Evolutionary conservation across 129 eudicot species (phyloP).

Genomic region (Arctium lappa): DNA sequence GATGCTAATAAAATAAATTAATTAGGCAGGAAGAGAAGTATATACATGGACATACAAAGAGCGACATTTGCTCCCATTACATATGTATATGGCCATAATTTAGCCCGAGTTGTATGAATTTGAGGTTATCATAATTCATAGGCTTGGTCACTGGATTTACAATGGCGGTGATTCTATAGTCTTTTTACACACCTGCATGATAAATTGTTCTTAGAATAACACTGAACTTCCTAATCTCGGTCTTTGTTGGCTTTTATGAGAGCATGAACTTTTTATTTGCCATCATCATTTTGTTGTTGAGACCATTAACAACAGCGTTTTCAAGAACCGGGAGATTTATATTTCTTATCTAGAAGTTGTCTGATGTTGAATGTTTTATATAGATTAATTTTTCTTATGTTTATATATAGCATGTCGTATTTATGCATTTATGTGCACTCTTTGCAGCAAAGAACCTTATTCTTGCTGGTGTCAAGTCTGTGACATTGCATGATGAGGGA

Average conservation of each 20-base stretch:
- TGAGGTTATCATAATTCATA: background rate
- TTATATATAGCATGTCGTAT: background rate
- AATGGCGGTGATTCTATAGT: background rate
- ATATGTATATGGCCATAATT: background rate
- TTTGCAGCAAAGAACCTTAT: conserved; percentile 84
- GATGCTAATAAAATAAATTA: background rate
- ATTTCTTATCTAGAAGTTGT: background rate
- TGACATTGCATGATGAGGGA: conserved; percentile 84
- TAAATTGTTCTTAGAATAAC: background rate
- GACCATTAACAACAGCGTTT: background rate
- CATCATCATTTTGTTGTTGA: background rate
- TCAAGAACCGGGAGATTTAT: background rate
- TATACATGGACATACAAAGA: background rate
- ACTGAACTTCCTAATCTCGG: background rate
- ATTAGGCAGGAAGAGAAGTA: background rate
- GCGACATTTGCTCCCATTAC: background rate
- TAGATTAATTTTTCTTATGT: background rate
- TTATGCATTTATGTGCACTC: conserved; percentile 2
- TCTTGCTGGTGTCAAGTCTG: conserved; percentile 98
- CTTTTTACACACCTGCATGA: background rate
- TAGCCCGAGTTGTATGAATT: background rate
- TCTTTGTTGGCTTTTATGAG: background rate
- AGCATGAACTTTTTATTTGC: background rate
- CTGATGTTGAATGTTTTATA: background rate
- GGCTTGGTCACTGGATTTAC: background rate